Base-by-base conservation (phyloP, 805 yeast genomes). In the Lachancea sp. region DNA sequence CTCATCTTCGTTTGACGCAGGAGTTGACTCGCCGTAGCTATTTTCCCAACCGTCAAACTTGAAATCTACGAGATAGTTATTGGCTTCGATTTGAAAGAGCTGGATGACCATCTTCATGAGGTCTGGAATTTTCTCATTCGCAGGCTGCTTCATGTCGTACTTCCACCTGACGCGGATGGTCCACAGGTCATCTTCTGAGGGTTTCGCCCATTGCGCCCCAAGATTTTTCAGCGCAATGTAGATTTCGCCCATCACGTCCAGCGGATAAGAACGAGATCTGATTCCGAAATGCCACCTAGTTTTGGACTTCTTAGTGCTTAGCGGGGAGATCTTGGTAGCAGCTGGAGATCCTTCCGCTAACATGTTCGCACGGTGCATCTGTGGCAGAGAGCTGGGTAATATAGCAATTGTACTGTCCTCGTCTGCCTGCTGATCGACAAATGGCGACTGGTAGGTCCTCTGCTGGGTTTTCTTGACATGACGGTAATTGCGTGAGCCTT, bases 241-340 rank as follows among this genome's bases (percentile, higher is more conserved):
- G 32, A 92, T 89, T 60, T 92, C 98, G 20, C 97, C 96, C 97
- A 92, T 92, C 3, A 92, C 98, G 62, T 92, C 98, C 52, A 92
- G 70, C 24, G 98, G 97, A 59, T 92, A 92, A 1, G 96, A 86
- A 54, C 97, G 74, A 7, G 96, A 87, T 58, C 98, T 73, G 45
- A 92, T 92, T 49, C 98, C 98, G 58, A 92, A 92, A 69, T 92
- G 98, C 98, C 98, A 92, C 63, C 95, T 79, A 5, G 96, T 86
- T 64, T 88, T 90, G 46, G 90, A 83, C 61, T 86, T 87, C 61
- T 90, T 88, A 34, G 83, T 72, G 18, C 80, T 72, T 16, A 79
- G 68, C 8, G 85, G 80, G 30, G 71, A 69, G 24, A 68, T 67
- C 48, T 67, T 67, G 6, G 69, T 49, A 4, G 68, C 67, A 0